These are phyloP conservation scores for Cercophora sp. DNA, from an alignment of 495 filamentous ascomycete genomes.

Conservation along the genomic window DNA sequence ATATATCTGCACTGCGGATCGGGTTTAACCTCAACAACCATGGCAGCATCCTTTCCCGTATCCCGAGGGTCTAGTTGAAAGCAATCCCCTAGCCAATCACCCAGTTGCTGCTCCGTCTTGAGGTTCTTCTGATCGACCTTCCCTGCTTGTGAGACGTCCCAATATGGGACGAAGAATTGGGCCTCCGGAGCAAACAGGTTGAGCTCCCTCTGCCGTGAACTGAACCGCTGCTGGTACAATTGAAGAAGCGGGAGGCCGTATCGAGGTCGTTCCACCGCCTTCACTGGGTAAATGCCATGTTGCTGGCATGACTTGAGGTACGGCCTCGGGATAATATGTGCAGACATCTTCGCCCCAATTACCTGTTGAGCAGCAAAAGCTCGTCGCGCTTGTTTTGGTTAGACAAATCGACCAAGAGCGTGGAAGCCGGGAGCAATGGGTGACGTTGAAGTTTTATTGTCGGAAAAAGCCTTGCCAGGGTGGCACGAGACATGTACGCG, in stretches of 20 bases:
- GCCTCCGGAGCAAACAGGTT: neutral
- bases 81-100: neutral
- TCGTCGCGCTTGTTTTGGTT: no score
- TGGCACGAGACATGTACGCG: no score
- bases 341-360: neutral
- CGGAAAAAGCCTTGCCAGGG: no score
- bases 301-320: constrained; percentile 3
- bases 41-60: neutral
- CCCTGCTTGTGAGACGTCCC: neutral
- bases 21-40: neutral
- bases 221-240: neutral
- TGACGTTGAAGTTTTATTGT: no score
- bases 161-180: constrained; percentile 1
- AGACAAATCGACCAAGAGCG: no score
- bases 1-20: constrained; percentile 3
- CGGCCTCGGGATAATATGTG: neutral
- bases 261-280: neutral
- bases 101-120: neutral
- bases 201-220: neutral
- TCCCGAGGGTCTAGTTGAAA: neutral
- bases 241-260: constrained; percentile 1
- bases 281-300: neutral
- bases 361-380: no score
- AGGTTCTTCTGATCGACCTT: constrained; percentile 1
- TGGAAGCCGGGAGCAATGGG: no score